Evolutionary conservation across 2,329 filamentous ascomycete species (phyloP).

Genomic region (Aspergillus floridensis): DNA sequence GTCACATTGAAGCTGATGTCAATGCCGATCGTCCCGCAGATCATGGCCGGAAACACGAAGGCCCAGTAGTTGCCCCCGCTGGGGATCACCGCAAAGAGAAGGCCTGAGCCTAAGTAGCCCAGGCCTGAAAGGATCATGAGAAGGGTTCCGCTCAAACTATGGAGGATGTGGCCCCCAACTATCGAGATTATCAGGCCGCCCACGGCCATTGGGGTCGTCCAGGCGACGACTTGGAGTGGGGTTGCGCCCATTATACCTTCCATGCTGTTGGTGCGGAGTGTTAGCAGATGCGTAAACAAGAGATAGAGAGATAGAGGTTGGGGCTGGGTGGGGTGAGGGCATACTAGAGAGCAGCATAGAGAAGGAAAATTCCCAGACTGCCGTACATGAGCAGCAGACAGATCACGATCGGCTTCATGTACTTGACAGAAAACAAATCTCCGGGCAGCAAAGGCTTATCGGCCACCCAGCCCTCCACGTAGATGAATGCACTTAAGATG

Average conservation of each 20-base stretch:
- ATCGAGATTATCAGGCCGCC: slow-evolving; percentile 66
- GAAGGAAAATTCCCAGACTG: slow-evolving; percentile 64
- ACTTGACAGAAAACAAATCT: slow-evolving; percentile 67
- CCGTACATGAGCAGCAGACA: slow-evolving; percentile 68
- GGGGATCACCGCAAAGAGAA: slow-evolving; percentile 66
- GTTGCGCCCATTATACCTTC: slow-evolving; percentile 58
- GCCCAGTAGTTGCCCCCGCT: slow-evolving; percentile 64
- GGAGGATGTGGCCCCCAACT: slow-evolving; percentile 64
- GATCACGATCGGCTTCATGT: slow-evolving; percentile 62
- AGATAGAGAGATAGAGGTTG: no score
- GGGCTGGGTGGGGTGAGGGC: slow-evolving; percentile 21
- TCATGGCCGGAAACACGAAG: slow-evolving; percentile 64
- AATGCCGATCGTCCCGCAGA: slow-evolving; percentile 67
- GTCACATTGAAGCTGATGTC: slow-evolving; percentile 74
- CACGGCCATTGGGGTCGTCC: slow-evolving; percentile 65
- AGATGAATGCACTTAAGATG: slow-evolving; percentile 60
- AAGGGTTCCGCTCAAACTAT: slow-evolving; percentile 61
- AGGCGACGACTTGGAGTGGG: slow-evolving; percentile 64
- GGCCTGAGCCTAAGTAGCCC: slow-evolving; percentile 57
- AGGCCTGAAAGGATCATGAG: slow-evolving; percentile 61
- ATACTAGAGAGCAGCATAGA: slow-evolving; percentile 69
- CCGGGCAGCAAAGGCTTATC: slow-evolving; percentile 66
- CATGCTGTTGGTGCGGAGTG: slow-evolving; percentile 46
- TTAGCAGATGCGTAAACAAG: not conserved
- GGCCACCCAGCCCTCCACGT: slow-evolving; percentile 70